Percentiles rank a stretch among this genome's conserved stretches.
Conservation (phyloP, 2,329 filamentous ascomycete species). For the Trichoderma koningiopsis region DNA sequence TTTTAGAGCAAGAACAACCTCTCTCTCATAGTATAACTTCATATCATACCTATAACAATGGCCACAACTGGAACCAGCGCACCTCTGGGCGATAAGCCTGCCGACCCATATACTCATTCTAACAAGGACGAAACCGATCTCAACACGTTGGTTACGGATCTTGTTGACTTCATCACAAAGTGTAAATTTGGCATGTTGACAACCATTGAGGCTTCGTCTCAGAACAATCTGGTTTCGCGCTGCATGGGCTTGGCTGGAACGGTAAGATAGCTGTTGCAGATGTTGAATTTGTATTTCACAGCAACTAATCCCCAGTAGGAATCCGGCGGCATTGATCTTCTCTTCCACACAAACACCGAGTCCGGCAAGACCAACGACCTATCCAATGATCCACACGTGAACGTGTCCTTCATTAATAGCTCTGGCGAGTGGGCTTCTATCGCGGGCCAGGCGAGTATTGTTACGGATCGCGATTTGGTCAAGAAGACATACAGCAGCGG, state of each 20-base stretch:
- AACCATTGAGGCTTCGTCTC: conserved; percentile 64
- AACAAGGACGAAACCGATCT: conserved; percentile 63
- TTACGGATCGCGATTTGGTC: conserved; percentile 69
- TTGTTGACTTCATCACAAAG: conserved; percentile 68
- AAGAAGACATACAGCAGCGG: conserved; percentile 73
- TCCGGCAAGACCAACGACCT: conserved; percentile 86
- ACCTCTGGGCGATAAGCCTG: conserved; percentile 61
- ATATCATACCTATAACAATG: conserved; percentile 41
- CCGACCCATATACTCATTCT: conserved; percentile 80
- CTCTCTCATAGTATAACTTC: not conserved
- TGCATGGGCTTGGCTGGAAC: conserved; percentile 84
- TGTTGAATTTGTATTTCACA: no score
- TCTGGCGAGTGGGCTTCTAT: conserved; percentile 85
- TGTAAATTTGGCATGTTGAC: conserved; percentile 91
- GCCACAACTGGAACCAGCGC: conserved; percentile 59
- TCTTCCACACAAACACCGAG: conserved; percentile 92
- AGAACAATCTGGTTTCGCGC: conserved; percentile 70
- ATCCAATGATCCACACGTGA: conserved; percentile 69
- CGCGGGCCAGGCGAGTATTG: conserved; percentile 69
- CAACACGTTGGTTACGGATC: conserved; percentile 74
- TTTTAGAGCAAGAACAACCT: not conserved
- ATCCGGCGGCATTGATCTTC: conserved; percentile 73
- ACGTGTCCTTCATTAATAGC: conserved; percentile 76
- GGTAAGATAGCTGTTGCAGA: conserved; percentile 52
- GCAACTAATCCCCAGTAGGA: conserved; percentile 59